Percentiles rank a stretch among this genome's conserved stretches.
Evolutionary conservation across 768 basidiomycete species (phyloP).

Genomic region (Mrakia gelida): DNA sequence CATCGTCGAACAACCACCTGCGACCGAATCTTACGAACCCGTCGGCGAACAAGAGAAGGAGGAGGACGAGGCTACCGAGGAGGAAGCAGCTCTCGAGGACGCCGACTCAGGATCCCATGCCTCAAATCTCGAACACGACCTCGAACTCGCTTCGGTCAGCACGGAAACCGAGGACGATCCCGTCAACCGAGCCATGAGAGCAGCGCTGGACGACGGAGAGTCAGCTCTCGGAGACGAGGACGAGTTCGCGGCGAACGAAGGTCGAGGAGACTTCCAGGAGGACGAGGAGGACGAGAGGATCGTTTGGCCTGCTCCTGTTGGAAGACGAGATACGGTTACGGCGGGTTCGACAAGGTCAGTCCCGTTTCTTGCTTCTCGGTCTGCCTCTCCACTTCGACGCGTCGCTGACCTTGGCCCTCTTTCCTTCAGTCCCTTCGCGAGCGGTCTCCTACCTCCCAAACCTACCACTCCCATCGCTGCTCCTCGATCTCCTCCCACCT

Average conservation of each 20-base stretch:
- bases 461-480: background rate
- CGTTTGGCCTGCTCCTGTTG: conserved; percentile 47
- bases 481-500: background rate
- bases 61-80: background rate
- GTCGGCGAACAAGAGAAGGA: no score
- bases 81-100: conserved; percentile 1
- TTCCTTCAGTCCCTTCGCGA: background rate
- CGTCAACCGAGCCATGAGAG: conserved; percentile 54
- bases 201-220: conserved; percentile 58
- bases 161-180: conserved; percentile 79
- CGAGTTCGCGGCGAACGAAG: conserved; percentile 48
- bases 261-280: conserved; percentile 51
- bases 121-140: conserved; percentile 18
- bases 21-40: background rate
- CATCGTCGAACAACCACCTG: background rate
- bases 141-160: conserved; percentile 55
- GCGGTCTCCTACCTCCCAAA: background rate
- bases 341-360: background rate
- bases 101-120: background rate
- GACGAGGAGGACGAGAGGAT: conserved; percentile 65
- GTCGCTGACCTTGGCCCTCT: background rate
- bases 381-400: background rate
- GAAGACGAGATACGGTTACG: conserved; percentile 25
- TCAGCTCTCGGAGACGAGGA: conserved; percentile 49
- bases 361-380: no score